Evolutionary conservation across 306 rosid genomes (phyloP), one percentile per base, ranked within the genome.

Genomic region (Morella rubra): DNA sequence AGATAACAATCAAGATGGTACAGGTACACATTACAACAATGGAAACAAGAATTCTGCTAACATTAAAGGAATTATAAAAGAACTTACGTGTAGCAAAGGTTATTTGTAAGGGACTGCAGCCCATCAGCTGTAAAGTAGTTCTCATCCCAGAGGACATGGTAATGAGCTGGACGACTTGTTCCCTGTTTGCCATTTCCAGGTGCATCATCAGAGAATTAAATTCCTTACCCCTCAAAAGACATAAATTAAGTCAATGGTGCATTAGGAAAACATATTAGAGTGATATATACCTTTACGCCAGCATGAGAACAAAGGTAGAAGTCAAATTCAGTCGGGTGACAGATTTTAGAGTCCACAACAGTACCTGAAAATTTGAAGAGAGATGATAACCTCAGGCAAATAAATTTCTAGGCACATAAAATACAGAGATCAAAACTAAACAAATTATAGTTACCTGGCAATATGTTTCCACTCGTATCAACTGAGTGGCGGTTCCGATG

Each of bases 91-190:
- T 96, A 96, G 81, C 99, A 96, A 13, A 96, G 93, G 75, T 96
- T 96, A 75, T 96, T 91, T 0, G 99, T 96, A 0, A 96, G 90
- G 0, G 85, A 83, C 71, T 96, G 99, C 22, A 96, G 76, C 13
- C 83, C 97, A 81, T 96, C 98, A 1, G 99, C 98, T 15, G 93
- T 86, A n/a, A 96, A 96, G 73, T 91, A 84, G 83, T 96, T 96
- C 14, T 96, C 99, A 69, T 96, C 99, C 99, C 99, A 96, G 13
- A 96, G 41, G 0, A 96, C 99, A 71, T 96, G 99, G 78, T 96
- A 96, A 78, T 96, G 99, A 56, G 99, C 98, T 0, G 99, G 99
- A 4, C 99, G 93, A 73, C 99, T 96, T 1, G 99, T 96, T 24
- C 99, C 99, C 99, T 96, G 87, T 66, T n/a, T 67, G 44, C 72